Evolutionary conservation across 768 basidiomycete genomes (phyloP).

Genomic region (Lactarius indigo): DNA sequence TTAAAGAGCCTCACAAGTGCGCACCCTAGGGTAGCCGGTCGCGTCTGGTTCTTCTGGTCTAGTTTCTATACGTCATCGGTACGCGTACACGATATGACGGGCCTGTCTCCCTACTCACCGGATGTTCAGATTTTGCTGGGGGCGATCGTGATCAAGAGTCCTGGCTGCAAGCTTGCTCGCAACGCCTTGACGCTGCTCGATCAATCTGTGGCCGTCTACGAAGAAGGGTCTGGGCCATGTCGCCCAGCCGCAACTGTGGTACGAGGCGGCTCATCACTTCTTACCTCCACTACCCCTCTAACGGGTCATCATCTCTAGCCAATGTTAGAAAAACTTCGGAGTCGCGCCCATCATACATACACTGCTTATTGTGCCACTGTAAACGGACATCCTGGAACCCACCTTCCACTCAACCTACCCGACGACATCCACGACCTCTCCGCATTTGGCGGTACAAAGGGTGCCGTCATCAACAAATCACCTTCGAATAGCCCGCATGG

Average conservation of each 20-base stretch:
- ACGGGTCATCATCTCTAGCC: slow-evolving; percentile 25
- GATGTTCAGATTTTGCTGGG: slow-evolving; percentile 41
- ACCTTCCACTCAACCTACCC: not conserved
- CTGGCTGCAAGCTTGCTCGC: slow-evolving; percentile 40
- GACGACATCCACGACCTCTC: slow-evolving; percentile 22
- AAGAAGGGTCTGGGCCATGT: slow-evolving; percentile 40
- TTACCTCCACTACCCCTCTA: not conserved
- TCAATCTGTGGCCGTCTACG: slow-evolving; percentile 38
- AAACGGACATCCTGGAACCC: not conserved
- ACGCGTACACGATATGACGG: slow-evolving; percentile 19
- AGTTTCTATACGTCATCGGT: slow-evolving; percentile 48
- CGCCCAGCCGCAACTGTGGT: slow-evolving; percentile 30
- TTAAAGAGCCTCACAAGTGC: slow-evolving; percentile 37
- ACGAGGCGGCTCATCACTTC: not conserved
- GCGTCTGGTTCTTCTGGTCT: slow-evolving; percentile 52
- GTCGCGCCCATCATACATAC: slow-evolving; percentile 37
- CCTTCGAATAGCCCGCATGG: slow-evolving; percentile 14
- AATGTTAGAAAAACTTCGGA: slow-evolving; percentile 38
- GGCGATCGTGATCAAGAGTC: slow-evolving; percentile 44
- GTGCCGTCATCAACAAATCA: slow-evolving; percentile 18
- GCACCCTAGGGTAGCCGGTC: slow-evolving; percentile 35
- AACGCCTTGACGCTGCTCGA: slow-evolving; percentile 41
- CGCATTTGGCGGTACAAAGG: slow-evolving; percentile 20
- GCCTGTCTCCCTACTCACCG: not conserved
- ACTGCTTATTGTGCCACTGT: slow-evolving; percentile 23